Evolutionary conservation across 805 yeast genomes (phyloP), one percentile per base, ranked within the genome.

Genomic region (Ascoidea asiatica): DNA sequence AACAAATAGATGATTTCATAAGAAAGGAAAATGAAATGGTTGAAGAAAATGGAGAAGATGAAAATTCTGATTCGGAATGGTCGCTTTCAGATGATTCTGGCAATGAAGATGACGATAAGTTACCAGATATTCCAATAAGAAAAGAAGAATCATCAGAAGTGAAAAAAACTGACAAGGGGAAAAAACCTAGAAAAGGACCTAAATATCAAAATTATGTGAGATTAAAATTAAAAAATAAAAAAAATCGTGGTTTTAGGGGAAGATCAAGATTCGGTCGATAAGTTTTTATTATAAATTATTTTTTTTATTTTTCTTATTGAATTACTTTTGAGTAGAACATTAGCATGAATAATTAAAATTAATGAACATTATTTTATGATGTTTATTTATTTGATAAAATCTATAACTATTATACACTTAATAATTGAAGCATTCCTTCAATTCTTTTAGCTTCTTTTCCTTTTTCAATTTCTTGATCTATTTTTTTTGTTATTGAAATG

Each of bases 381-480:
- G n/a, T n/a, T n/a, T n/a, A n/a, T n/a, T n/a, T n/a, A n/a, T n/a
- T n/a, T n/a, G n/a, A n/a, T n/a, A n/a, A n/a, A n/a, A n/a, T n/a
- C n/a, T n/a, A n/a, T n/a, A n/a, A 23, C 40, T 44, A 52, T 43
- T 63, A 72, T 48, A 64, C 73, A 43, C 88, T 80, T 54, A 90
- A 69, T 53, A 92, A 63, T 62, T 87, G 94, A 54, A 92, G 67
- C 97, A 92, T 92, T 44, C 98, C 98, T 55, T 83, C 87, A 39
- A 92, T 77, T 58, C 78, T 81, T 59, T 81, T 83, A 5, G 97
- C 95, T 58, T 89, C 96, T 57, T 77, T 76, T 39, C 95, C 84
- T 56, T 82, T 79, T 46, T 71, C 73, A 20, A 88, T 75, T 62
- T 90, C 97, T 33, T 64, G 58, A 46, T 72, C 73, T 21, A 90